Conservation (phyloP, 139 green algal species). For the Micractinium conductrix region DNA sequence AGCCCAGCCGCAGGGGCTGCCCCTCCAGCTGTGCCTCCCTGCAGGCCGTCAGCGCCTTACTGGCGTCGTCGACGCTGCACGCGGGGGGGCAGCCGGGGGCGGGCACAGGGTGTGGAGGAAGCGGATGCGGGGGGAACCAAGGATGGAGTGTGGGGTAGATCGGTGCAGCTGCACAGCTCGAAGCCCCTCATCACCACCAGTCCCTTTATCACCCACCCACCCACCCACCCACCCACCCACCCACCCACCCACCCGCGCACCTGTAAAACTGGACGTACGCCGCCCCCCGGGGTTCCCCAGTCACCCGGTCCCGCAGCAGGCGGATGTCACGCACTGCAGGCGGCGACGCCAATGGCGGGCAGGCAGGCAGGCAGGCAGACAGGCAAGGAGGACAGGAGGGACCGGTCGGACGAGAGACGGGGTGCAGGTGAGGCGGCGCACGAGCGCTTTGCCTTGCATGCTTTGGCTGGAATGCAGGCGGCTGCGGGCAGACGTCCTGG, state of each 20-base stretch:
- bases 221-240: not conserved
- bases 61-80: constrained; percentile 18
- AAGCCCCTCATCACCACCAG: not conserved
- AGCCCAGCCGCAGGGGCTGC: constrained; percentile 17
- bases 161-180: not conserved
- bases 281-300: constrained; percentile 63
- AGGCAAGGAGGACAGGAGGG: not conserved
- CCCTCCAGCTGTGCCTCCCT: not conserved
- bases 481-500: not conserved
- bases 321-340: constrained; percentile 70
- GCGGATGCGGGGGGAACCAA: not conserved
- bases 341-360: too few relatives aligned
- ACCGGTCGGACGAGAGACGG: not conserved
- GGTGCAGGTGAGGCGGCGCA: not conserved
- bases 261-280: constrained; percentile 67
- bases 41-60: constrained; percentile 21
- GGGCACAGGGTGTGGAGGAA: not conserved
- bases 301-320: constrained; percentile 75
- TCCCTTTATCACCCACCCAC: too few relatives aligned
- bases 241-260: not conserved
- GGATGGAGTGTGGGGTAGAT: not conserved
- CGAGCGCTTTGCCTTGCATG: too few relatives aligned
- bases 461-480: not conserved
- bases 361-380: not conserved
- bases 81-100: not conserved